Conservation (phyloP, 2,329 filamentous ascomycete genomes). For the Sarocladium kiliense region DNA sequence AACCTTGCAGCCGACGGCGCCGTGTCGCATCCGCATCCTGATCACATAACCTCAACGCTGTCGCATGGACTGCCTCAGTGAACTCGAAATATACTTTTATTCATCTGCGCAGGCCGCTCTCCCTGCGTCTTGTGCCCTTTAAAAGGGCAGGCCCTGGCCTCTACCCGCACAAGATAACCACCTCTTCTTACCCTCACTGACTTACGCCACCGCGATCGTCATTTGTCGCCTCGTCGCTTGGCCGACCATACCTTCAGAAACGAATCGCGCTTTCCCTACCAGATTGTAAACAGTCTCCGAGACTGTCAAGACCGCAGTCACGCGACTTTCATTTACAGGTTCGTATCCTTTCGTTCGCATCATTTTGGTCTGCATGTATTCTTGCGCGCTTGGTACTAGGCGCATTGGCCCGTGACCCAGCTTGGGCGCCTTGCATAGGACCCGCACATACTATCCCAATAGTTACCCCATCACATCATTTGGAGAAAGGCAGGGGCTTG, state of each 20-base stretch:
- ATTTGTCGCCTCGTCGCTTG: not conserved
- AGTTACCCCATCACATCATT: conserved; percentile 8
- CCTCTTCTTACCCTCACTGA: not conserved
- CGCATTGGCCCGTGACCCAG: conserved; percentile 8
- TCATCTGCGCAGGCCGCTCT: conserved; percentile 1
- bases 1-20: conserved; percentile 7
- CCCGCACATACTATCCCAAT: conserved; percentile 8
- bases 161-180: not conserved
- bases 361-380: not conserved
- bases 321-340: not conserved
- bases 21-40: not conserved
- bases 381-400: not conserved
- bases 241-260: not conserved
- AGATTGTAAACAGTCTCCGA: not conserved
- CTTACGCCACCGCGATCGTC: not conserved
- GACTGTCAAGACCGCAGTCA: not conserved
- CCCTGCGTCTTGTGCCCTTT: not conserved
- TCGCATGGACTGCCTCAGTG: not conserved
- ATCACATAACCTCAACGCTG: not conserved
- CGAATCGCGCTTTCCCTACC: not conserved
- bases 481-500: not conserved
- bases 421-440: conserved; percentile 7
- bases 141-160: not conserved
- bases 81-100: not conserved
- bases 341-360: not conserved